phyloP scores from a whole-genome alignment of 2,329 filamentous ascomycete genomes.

The Epichloe festucae region DNA sequence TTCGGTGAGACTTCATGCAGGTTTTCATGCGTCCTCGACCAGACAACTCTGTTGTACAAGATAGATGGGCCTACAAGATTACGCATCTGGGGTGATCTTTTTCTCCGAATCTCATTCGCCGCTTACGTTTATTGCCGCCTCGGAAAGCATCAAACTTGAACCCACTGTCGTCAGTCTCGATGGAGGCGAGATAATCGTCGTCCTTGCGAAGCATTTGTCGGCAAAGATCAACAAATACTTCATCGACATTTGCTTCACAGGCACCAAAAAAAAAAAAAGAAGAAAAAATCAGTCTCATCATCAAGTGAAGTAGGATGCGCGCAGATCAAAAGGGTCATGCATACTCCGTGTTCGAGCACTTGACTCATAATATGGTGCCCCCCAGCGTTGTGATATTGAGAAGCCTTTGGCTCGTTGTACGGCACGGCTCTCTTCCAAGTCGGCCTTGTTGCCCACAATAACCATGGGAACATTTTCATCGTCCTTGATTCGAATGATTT shows the following conservation, averaged over 20 bases:
- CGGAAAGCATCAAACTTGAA: slow-evolving; percentile 27
- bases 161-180: slow-evolving; percentile 24
- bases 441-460: slow-evolving; percentile 84
- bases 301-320: not conserved
- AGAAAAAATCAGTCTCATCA: not conserved
- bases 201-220: slow-evolving; percentile 72
- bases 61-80: slow-evolving; percentile 19
- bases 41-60: not conserved
- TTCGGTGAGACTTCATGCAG: too few relatives aligned
- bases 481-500: slow-evolving; percentile 85
- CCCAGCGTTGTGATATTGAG: slow-evolving; percentile 76
- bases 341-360: slow-evolving; percentile 63
- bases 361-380: slow-evolving; percentile 82
- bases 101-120: slow-evolving; percentile 18
- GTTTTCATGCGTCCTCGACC: too few relatives aligned
- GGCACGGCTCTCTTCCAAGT: slow-evolving; percentile 72
- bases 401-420: slow-evolving; percentile 72
- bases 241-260: slow-evolving; percentile 62
- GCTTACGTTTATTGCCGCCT: slow-evolving; percentile 16
- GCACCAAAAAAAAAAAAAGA: not conserved
- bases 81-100: slow-evolving; percentile 26
- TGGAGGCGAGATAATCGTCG: slow-evolving; percentile 27
- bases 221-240: slow-evolving; percentile 76
- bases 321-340: not conserved
- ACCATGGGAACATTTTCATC: slow-evolving; percentile 77